Percentiles rank a stretch among this genome's conserved stretches.
Evolutionary conservation across 139 green algal genomes (phyloP).

Genomic region (Chlorella sp.): DNA sequence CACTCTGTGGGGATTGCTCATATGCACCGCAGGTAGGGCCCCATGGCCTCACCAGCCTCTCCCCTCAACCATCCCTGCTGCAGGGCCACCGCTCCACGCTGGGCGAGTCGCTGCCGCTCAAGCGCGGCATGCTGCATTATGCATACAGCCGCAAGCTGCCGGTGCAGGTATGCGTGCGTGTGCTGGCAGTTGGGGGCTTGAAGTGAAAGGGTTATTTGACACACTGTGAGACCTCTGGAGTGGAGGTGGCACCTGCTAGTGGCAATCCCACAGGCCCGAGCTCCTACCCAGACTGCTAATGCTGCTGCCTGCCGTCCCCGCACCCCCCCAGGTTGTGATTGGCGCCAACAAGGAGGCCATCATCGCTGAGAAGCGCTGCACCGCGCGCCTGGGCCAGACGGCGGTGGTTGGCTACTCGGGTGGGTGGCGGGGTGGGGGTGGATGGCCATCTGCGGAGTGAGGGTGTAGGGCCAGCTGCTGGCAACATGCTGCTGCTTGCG

Average conservation of each 20-base stretch:
- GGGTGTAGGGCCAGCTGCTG: too few species aligned
- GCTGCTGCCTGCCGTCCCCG: background rate
- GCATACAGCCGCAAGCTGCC: conserved; percentile 76
- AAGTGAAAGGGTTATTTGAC: too few species aligned
- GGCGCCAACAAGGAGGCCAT: conserved; percentile 74
- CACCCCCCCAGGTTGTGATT: conserved; percentile 34
- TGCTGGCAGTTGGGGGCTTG: background rate
- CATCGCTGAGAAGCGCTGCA: conserved; percentile 46
- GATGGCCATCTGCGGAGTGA: background rate
- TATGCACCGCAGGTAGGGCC: too few species aligned
- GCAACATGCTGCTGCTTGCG: too few species aligned
- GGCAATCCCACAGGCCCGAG: too few species aligned
- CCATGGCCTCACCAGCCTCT: too few species aligned
- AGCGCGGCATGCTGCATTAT: conserved; percentile 92
- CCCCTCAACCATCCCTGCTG: too few species aligned
- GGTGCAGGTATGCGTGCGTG: conserved; percentile 56
- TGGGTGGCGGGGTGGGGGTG: background rate
- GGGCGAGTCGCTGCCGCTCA: conserved; percentile 77
- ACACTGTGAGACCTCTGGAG: too few species aligned
- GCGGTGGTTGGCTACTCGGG: conserved; percentile 42
- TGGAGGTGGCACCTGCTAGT: too few species aligned
- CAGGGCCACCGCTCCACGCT: conserved; percentile 18
- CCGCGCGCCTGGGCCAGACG: conserved; percentile 40
- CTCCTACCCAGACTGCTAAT: too few species aligned
- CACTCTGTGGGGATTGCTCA: too few species aligned